These are phyloP conservation scores for Millerozyma miso DNA, from an alignment of 805 yeast species.

Conservation along the genomic window DNA sequence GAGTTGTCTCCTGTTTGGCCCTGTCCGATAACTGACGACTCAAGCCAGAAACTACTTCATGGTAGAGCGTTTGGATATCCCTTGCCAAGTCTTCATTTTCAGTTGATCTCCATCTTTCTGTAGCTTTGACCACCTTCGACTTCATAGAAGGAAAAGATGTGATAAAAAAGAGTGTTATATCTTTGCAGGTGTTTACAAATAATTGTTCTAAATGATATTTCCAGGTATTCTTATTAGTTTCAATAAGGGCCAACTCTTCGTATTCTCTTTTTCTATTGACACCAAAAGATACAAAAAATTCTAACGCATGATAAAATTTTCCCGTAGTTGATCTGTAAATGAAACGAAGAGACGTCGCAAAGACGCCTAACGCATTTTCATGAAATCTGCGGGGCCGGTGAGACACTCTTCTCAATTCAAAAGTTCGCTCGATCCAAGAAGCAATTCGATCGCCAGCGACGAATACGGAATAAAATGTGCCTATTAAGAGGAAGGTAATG, in stretches of 20 bases:
- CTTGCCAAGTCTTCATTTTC: constrained; percentile 15
- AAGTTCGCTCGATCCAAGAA: constrained; percentile 7
- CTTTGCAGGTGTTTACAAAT: constrained; percentile 16
- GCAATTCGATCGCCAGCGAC: constrained; percentile 10
- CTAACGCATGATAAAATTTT: constrained; percentile 8
- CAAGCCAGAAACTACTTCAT: not conserved
- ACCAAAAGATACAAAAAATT: constrained; percentile 9
- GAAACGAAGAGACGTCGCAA: constrained; percentile 11
- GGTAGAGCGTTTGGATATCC: not conserved
- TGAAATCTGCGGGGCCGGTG: not conserved
- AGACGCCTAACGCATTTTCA: not conserved
- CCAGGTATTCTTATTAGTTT: not conserved
- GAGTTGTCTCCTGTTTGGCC: not conserved
- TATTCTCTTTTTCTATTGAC: constrained; percentile 21
- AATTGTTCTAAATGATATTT: constrained; percentile 7
- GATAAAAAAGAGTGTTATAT: constrained; percentile 12
- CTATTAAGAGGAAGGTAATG: not conserved
- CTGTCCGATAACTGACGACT: not conserved
- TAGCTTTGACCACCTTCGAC: constrained; percentile 7
- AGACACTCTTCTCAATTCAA: constrained; percentile 1
- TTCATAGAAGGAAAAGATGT: constrained; percentile 15
- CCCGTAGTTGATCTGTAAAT: constrained; percentile 21
- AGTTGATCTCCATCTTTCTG: constrained; percentile 13
- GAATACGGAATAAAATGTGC: constrained; percentile 7
- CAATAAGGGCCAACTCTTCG: constrained; percentile 12